A percentile compares a stretch with the other conserved stretches of the same genome.
phyloP scores from a whole-genome alignment of 108 stramenopile species.

The Nannochloropsis salina region DNA sequence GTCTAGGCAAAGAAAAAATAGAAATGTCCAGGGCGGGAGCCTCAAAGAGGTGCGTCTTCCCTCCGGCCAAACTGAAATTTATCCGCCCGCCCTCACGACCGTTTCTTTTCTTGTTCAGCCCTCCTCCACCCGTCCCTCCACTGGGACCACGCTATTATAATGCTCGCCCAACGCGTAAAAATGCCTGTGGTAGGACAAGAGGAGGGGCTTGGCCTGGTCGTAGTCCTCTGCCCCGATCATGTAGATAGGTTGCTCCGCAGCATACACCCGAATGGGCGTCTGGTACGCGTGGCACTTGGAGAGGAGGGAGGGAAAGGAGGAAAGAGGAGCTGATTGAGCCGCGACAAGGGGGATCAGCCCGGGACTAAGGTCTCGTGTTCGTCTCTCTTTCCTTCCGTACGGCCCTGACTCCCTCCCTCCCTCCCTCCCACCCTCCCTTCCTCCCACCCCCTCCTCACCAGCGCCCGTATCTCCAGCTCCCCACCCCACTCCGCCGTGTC shows the following conservation, averaged over 20 bases:
- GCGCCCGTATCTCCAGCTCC: slow-evolving; percentile 74
- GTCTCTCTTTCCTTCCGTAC: background rate
- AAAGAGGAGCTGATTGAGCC: background rate
- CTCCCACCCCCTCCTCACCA: background rate
- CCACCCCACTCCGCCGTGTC: slow-evolving; percentile 88
- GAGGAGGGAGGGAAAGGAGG: background rate
- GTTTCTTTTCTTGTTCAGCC: no score
- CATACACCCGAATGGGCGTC: slow-evolving; percentile 75
- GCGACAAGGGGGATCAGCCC: background rate
- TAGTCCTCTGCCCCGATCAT: slow-evolving; percentile 47
- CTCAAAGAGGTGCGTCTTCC: no score
- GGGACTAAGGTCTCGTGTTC: background rate
- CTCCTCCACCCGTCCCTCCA: background rate
- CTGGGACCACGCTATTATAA: slow-evolving; percentile 80
- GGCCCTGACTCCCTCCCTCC: background rate
- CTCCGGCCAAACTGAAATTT: no score
- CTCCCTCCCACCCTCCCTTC: background rate
- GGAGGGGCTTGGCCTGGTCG: slow-evolving; percentile 55
- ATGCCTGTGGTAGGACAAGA: slow-evolving; percentile 83
- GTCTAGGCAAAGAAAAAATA: no score
- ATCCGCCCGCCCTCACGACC: no score
- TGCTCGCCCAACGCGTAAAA: slow-evolving; percentile 96
- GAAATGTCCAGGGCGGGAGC: no score
- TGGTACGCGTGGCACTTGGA: slow-evolving; percentile 23
- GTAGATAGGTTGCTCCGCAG: slow-evolving; percentile 53